Evolutionary conservation across 805 yeast species (phyloP).

Genomic region (Candida awuae): DNA sequence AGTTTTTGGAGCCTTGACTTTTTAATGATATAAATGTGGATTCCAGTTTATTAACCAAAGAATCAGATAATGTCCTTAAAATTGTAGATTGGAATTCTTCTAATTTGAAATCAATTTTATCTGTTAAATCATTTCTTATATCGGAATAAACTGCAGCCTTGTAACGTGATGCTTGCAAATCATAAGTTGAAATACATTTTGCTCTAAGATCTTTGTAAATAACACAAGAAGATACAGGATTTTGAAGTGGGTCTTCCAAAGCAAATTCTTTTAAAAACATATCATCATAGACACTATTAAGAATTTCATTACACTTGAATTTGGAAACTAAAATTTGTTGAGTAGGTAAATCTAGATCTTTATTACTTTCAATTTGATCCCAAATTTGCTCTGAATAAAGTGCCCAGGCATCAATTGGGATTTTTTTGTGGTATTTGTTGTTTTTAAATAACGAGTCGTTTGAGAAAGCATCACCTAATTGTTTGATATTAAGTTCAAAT

Average conservation of each 20-base stretch:
- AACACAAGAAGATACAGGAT: slow-evolving; percentile 33
- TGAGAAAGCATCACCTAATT: slow-evolving; percentile 57
- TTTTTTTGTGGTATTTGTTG: slow-evolving; percentile 66
- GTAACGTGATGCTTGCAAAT: slow-evolving; percentile 70
- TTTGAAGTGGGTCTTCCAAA: slow-evolving; percentile 17
- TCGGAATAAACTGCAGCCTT: slow-evolving; percentile 56
- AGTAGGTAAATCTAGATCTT: slow-evolving; percentile 92
- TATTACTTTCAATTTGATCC: slow-evolving; percentile 88
- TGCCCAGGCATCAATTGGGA: slow-evolving; percentile 96
- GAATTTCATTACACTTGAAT: slow-evolving; percentile 88
- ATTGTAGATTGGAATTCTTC: slow-evolving; percentile 36
- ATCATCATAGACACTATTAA: slow-evolving; percentile 40
- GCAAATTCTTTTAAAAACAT: slow-evolving; percentile 13
- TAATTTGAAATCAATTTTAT: slow-evolving; percentile 41
- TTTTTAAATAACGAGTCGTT: slow-evolving; percentile 43
- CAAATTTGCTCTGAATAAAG: slow-evolving; percentile 85
- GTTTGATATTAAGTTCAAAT: slow-evolving; percentile 52
- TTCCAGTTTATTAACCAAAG: slow-evolving; percentile 27
- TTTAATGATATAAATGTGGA: slow-evolving; percentile 19
- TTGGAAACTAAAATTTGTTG: slow-evolving; percentile 93
- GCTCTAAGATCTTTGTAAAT: slow-evolving; percentile 37
- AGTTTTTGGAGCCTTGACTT: slow-evolving; percentile 16
- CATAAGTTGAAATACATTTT: slow-evolving; percentile 47
- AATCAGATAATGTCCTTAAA: slow-evolving; percentile 31
- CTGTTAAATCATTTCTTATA: slow-evolving; percentile 43